Conservation (phyloP, 1,284 basidiomycete species). For the Sporisorium iseilematis-ciliati region DNA sequence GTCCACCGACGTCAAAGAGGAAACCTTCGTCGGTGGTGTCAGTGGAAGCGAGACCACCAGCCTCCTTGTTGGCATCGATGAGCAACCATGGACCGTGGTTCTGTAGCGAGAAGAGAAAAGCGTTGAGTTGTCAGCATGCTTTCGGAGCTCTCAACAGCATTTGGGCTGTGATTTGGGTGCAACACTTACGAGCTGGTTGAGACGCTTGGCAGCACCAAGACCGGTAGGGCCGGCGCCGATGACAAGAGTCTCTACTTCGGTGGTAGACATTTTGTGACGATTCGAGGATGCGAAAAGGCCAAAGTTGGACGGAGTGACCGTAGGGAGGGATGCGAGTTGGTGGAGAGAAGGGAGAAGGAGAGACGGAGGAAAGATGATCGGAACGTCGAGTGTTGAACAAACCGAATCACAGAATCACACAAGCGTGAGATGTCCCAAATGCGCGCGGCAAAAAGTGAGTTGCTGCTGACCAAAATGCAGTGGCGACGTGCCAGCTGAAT, state of each 20-base stretch:
- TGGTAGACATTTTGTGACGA: conserved; percentile 31
- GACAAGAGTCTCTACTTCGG: conserved; percentile 67
- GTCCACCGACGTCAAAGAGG: conserved; percentile 74
- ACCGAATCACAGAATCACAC: too few relatives aligned
- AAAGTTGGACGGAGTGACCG: conserved; percentile 4
- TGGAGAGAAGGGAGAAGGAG: background rate
- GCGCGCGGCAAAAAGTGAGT: background rate
- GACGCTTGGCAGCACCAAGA: conserved; percentile 73
- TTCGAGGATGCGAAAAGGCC: background rate
- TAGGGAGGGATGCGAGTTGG: background rate
- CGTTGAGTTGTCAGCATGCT: conserved; percentile 6
- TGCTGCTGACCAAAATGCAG: background rate
- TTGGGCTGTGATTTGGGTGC: background rate
- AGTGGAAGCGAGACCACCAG: conserved; percentile 73
- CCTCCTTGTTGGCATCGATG: conserved; percentile 71
- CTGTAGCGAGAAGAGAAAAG: conserved; percentile 34
- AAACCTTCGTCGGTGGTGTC: conserved; percentile 73
- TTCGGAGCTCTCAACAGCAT: background rate
- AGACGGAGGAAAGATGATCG: background rate
- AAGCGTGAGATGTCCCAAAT: background rate
- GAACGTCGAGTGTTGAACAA: background rate
- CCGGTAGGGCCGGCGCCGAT: conserved; percentile 71
- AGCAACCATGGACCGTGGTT: conserved; percentile 71
- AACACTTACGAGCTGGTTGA: conserved; percentile 71
- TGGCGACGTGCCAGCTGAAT: background rate